Base-by-base conservation (phyloP, 2,329 filamentous ascomycete genomes). In the Fusarium staphyleae region DNA sequence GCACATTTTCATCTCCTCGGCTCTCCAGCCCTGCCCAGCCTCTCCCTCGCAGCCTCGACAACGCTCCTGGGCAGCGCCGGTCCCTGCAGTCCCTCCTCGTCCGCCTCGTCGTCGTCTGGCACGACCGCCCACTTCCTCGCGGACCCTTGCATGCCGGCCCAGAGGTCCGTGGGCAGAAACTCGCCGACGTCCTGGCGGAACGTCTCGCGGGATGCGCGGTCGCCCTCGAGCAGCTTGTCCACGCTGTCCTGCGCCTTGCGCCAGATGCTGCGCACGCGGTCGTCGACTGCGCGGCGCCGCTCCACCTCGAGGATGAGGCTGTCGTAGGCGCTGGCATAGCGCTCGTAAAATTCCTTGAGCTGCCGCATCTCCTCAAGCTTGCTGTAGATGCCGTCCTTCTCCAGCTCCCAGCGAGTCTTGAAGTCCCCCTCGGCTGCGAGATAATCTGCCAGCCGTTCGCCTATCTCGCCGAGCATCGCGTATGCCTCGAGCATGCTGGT, bases 151-250 rank as follows among this genome's bases (percentile, higher is more conserved):
- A 95, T 83, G 1, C 88, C 89, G 0, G 87, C 87, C 91, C 92
- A 97, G 16, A 97, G 84, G 70, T 97, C 92, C 0, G 88, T 87
- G 0, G 95, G 95, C 10, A 99, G 75, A 69, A 87, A 96, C 60
- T 96, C 91, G 7, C 92, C 93, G 11, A 95, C 87, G 35, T 96
- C 89, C 22, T 87, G 80, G 28, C 89, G 83, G 71, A 99, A 98
- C 0, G 82, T 78, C 59, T 96, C 89, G 30, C 95, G 81, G 57
- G 91, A 86, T 33, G 79, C 79, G 49, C 84, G 78, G 71, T 99
- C 95, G 11, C 85, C 79, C 11, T 90, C 83, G 56, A 89, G 85
- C 9, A 98, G 77, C 68, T 85, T 86, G 53, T 93, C 87, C 8
- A 97, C 81, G 62, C 87, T 88, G 52, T 88, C 85, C 69, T 87